Base-by-base conservation (phyloP, 495 filamentous ascomycete species). In the Penicillium chermesinum region DNA sequence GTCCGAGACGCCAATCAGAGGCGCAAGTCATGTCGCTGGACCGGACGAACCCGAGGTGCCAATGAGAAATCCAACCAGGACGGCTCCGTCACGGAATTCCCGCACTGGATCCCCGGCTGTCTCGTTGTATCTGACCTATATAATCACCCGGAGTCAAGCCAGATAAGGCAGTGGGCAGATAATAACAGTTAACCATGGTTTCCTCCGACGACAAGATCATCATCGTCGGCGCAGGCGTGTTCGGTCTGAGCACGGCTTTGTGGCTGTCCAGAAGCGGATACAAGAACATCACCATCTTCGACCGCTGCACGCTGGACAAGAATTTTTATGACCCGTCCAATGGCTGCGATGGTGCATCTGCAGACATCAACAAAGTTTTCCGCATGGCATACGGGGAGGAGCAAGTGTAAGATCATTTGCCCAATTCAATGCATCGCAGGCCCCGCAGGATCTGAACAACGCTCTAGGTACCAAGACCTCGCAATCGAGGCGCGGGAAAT, bases 291-390 rank as follows among this genome's bases (percentile, higher is more conserved):
- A 55, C 46, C 0, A 44, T 55, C n/a, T 55, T 50, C 30, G 52
- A 55, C 25, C 46, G 47, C 7, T 47, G 43, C 22, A 17, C 18
- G 17, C 47, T 46, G 17, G 34, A 55, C 10, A 42, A 41, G 20
- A 54, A 39, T 13, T 20, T 30, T 42, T 50, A 55, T 33, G 43
- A 46, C 38, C 47, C 41, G 9, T 16, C 41, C 13, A 20, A 55
- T 15, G 48, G 52, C 19, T 50, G 48, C 13, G 52, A 55, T 21
- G 52, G 41, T 14, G 52, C 52, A 3, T 55, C 52, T 12, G 52
- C 52, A 12, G 52, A 55, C 40, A 55, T 55, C n/a, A 55, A 51
- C 38, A 55, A 55, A 21, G 46, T 55, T 33, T 46, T 55, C 35
- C 52, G 52, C 8, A 42, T 48, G 13, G 41, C 52, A 3, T 55